Conservation (phyloP, 179 eudicot genomes). For the Drosera spatulata region DNA sequence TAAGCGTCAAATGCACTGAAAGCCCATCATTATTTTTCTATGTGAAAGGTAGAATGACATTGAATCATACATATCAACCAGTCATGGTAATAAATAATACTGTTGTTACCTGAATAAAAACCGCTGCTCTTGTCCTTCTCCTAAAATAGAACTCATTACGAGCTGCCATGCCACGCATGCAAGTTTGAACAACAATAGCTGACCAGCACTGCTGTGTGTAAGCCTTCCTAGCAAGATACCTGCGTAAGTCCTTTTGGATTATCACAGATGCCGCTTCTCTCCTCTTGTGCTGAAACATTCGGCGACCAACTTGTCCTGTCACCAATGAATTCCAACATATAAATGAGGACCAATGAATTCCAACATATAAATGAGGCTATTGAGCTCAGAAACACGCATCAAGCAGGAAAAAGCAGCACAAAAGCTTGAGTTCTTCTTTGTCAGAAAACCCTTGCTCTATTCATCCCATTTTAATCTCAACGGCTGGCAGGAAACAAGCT, state of each 20-base stretch:
- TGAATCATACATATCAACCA: too few relatives aligned
- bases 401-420: too few relatives aligned
- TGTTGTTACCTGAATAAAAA: constrained; percentile 45
- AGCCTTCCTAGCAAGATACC: constrained; percentile 45
- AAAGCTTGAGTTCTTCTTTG: too few relatives aligned
- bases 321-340: not conserved
- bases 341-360: not conserved
- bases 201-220: constrained; percentile 33
- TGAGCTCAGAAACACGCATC: too few relatives aligned
- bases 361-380: too few relatives aligned
- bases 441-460: too few relatives aligned
- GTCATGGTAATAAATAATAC: too few relatives aligned
- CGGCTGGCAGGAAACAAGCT: too few relatives aligned
- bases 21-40: not conserved
- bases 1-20: not conserved
- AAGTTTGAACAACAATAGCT: constrained; percentile 45
- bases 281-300: constrained; percentile 36
- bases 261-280: constrained; percentile 53
- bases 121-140: constrained; percentile 46
- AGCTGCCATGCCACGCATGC: constrained; percentile 67
- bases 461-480: too few relatives aligned
- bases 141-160: constrained; percentile 37
- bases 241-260: constrained; percentile 59
- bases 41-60: too few relatives aligned
- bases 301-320: constrained; percentile 56